Base-by-base conservation (phyloP, 139 green algal genomes). In the Chlamydomonas incerta region DNA sequence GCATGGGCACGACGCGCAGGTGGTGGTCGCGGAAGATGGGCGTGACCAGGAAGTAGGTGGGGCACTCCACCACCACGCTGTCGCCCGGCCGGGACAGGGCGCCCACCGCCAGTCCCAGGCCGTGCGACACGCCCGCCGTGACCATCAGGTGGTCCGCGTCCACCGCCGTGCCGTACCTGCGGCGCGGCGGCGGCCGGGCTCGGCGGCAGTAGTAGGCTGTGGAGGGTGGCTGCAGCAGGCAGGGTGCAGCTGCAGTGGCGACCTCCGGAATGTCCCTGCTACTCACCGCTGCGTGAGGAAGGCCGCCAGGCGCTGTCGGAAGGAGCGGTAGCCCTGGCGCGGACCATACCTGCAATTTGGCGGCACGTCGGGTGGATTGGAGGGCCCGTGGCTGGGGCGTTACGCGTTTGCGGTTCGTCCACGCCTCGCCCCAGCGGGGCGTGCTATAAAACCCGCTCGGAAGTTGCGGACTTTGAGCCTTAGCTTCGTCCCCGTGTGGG, bases 31-130 rank as follows among this genome's bases (percentile, higher is more conserved):
- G 31, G n/a, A 88, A 82, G 31, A 91, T 87, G 66, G 57, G 69
- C 17, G 74, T 68, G 11, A 83, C 86, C n/a, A 92, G 83, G 80
- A 91, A 92, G 86, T 92, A 92, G 8, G 89, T 92, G 58, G 89
- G 89, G 18, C 35, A 41, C 83, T 92, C 89, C 66, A 90, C 87
- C n/a, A 90, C 50, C 2, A 92, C 66, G 0, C 46, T 35, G 37
- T 92, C 83, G 35, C 89, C 89, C 0, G 89, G 89, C 10, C 26
- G 60, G 11, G 87, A 41, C 66, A 92, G 79, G 13, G 35, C 58
- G 0, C 83, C 33, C 23, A 76, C 86, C 13, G 57, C 79, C 67
- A 92, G 76, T 55, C 88, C 89, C 50, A 92, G 65, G 3, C 89
- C 89, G 55, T 92, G 89, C 34, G 81, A 89, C 6, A 90, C 89